Evolutionary conservation across 2,329 filamentous ascomycete genomes (phyloP).

Genomic region (Fusarium humuli): DNA sequence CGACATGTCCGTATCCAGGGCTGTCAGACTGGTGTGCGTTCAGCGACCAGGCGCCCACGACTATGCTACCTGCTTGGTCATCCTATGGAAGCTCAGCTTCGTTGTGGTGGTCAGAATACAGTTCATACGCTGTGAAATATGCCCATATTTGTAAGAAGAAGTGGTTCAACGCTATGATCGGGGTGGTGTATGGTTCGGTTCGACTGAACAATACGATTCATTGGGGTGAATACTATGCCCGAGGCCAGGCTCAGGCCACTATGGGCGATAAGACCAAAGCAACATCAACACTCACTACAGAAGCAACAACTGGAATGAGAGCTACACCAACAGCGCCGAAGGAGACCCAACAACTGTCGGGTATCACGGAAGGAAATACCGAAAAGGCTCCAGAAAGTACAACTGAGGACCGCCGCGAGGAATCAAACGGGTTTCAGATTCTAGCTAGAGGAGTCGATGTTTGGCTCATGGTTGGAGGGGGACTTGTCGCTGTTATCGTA

Average conservation of each 20-base stretch:
- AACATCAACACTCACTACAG: not conserved
- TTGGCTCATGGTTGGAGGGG: too few relatives aligned
- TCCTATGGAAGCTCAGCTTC: not conserved
- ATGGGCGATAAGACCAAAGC: not conserved
- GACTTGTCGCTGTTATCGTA: too few relatives aligned
- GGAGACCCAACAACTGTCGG: not conserved
- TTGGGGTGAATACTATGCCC: not conserved
- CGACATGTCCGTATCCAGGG: not conserved
- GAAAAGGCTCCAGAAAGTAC: too few relatives aligned
- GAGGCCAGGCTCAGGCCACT: not conserved
- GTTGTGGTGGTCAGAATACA: not conserved
- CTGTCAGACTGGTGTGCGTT: not conserved
- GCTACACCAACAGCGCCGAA: not conserved
- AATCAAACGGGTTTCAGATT: too few relatives aligned
- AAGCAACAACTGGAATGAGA: not conserved
- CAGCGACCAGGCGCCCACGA: not conserved
- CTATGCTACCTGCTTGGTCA: not conserved
- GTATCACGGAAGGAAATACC: too few relatives aligned
- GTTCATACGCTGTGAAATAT: not conserved
- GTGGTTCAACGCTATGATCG: not conserved
- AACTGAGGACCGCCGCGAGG: too few relatives aligned
- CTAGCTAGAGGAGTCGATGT: too few relatives aligned
- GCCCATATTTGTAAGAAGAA: not conserved
- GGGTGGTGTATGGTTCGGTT: not conserved
- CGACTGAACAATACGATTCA: not conserved